Percentiles rank a stretch among this genome's conserved stretches.
phyloP scores from a whole-genome alignment of 345 rosid genomes.

The Pelargonium nanum region DNA sequence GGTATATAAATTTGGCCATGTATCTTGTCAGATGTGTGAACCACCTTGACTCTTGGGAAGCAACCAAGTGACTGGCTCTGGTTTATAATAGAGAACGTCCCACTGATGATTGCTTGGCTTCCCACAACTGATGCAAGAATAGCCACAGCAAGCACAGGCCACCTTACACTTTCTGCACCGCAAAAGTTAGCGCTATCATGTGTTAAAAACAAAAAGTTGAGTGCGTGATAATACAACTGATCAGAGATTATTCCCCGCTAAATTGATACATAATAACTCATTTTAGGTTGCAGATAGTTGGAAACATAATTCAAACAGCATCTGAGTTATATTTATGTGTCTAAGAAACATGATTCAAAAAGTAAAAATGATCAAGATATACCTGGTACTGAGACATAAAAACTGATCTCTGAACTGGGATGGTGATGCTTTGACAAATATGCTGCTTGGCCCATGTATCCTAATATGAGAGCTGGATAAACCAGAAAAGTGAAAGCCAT shows the following conservation, averaged over 20 bases:
- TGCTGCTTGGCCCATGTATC: slow-evolving; percentile 99
- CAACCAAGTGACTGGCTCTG: slow-evolving; percentile 99
- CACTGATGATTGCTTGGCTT: slow-evolving; percentile 98
- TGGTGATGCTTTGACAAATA: slow-evolving; percentile 83
- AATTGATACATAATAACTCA: no score
- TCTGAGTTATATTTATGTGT: no score
- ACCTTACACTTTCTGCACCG: slow-evolving; percentile 53
- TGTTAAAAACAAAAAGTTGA: background rate
- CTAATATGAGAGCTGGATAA: slow-evolving; percentile 95
- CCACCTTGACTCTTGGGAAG: slow-evolving; percentile 92
- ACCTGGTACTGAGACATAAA: slow-evolving; percentile 93
- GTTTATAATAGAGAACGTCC: slow-evolving; percentile 96
- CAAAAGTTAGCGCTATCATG: slow-evolving; percentile 1
- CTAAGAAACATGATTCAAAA: background rate
- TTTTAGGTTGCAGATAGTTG: no score
- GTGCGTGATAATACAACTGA: background rate
- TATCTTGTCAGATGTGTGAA: slow-evolving; percentile 92
- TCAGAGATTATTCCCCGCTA: no score
- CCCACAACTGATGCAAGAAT: slow-evolving; percentile 98
- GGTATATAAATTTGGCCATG: slow-evolving; percentile 99
- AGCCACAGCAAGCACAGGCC: slow-evolving; percentile 80
- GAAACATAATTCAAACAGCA: no score
- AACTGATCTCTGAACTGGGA: slow-evolving; percentile 49
- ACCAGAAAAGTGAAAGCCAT: slow-evolving; percentile 93
- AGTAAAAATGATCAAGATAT: background rate